These are phyloP conservation scores for Dothideomycetes sp. DNA, from an alignment of 2,329 filamentous ascomycete genomes.

Conservation along the genomic window DNA sequence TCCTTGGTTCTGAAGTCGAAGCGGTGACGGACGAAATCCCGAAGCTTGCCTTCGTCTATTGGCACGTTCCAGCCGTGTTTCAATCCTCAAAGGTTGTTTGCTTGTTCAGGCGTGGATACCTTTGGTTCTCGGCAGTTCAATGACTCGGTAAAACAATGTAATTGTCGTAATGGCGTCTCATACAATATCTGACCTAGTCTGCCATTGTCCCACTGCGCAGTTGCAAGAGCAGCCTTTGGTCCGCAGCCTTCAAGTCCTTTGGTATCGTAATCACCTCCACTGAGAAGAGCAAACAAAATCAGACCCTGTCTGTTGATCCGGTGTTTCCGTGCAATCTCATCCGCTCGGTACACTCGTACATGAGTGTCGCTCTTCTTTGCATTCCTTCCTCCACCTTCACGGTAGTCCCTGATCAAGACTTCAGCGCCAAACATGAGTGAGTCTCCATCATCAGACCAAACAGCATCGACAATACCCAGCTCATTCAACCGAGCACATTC, in stretches of 20 bases:
- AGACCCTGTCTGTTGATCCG: slow-evolving; percentile 29
- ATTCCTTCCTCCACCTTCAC: slow-evolving; percentile 22
- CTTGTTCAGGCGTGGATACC: slow-evolving; percentile 25
- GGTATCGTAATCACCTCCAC: slow-evolving; percentile 34
- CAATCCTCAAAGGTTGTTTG: slow-evolving; percentile 23
- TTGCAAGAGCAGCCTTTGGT: slow-evolving; percentile 21
- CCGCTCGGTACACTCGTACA: slow-evolving; percentile 26
- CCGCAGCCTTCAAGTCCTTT: slow-evolving; percentile 32
- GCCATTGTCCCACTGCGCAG: slow-evolving; percentile 24
- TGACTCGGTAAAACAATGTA: slow-evolving; percentile 3
- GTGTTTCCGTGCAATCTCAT: slow-evolving; percentile 22
- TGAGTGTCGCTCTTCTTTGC: slow-evolving; percentile 18
- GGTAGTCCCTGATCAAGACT: slow-evolving; percentile 28
- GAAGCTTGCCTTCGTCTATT: slow-evolving; percentile 28
- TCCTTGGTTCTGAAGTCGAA: slow-evolving; percentile 32
- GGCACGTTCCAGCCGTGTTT: slow-evolving; percentile 23
- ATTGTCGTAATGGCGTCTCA: slow-evolving; percentile 2
- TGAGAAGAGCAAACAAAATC: slow-evolving; percentile 33
- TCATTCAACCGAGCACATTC: slow-evolving; percentile 40
- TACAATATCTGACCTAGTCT: slow-evolving; percentile 26
- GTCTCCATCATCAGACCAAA: slow-evolving; percentile 41
- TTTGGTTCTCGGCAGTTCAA: slow-evolving; percentile 30
- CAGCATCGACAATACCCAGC: slow-evolving; percentile 38
- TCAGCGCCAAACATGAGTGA: slow-evolving; percentile 40
- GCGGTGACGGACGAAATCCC: slow-evolving; percentile 24